A percentile compares a stretch with the other conserved stretches of the same genome.
Conservation (phyloP, 495 filamentous ascomycete species). For the Lasiosphaeriaceae sp. region DNA sequence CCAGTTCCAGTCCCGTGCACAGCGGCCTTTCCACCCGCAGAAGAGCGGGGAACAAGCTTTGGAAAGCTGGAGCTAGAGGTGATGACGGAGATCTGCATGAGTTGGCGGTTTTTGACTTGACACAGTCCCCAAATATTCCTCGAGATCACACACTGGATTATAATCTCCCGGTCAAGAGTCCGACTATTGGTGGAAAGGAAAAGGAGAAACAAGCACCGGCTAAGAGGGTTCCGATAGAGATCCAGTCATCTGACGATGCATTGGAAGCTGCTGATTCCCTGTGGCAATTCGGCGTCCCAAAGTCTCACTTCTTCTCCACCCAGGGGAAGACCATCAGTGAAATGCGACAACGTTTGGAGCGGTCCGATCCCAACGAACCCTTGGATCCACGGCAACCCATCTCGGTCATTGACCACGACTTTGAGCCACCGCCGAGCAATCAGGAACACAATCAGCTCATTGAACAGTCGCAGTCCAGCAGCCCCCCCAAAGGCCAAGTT, state of each 20-base stretch:
- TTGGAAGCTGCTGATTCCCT: slow-evolving; percentile 1
- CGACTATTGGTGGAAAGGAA: background rate
- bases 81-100: slow-evolving; percentile 56
- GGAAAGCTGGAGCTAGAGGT: slow-evolving; percentile 67
- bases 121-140: slow-evolving; percentile 37
- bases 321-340: background rate
- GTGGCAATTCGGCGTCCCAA: background rate
- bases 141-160: slow-evolving; percentile 3
- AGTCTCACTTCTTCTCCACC: slow-evolving; percentile 11
- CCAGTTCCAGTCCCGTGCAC: slow-evolving; percentile 24
- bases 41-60: slow-evolving; percentile 40
- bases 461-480: slow-evolving; percentile 10
- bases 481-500: slow-evolving; percentile 1
- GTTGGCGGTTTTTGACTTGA: slow-evolving; percentile 54
- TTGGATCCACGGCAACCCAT: background rate
- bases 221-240: slow-evolving; percentile 2
- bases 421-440: slow-evolving; percentile 31
- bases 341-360: background rate
- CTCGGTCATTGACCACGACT: slow-evolving; percentile 4
- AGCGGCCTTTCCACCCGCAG: slow-evolving; percentile 24
- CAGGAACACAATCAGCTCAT: slow-evolving; percentile 28
- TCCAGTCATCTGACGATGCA: slow-evolving; percentile 13
- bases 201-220: background rate
- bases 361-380: background rate
- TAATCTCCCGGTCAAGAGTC: background rate